Evolutionary conservation across 768 basidiomycete species (phyloP), one percentile per base, ranked within the genome.

Genomic region (Cystobasidium tubakii): DNA sequence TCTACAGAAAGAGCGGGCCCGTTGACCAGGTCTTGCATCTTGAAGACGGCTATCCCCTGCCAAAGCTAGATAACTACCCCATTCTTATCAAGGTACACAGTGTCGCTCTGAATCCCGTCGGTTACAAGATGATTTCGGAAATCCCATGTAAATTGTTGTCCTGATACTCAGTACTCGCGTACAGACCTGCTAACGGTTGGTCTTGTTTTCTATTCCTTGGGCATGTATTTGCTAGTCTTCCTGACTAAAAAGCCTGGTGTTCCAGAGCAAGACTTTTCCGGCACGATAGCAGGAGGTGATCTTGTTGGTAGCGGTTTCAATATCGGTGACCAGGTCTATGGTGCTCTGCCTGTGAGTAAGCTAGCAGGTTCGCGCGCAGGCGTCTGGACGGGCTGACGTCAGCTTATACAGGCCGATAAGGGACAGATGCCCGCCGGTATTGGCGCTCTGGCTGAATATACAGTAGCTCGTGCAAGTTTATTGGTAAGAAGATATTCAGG

Each of bases 251-350:
- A 86, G 29, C 88, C 88, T 0, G 81, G 84, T 34, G 81, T 86
- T 0, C 83, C 86, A 33, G 89, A 88, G 76, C 78, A 83, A 65
- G 90, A 91, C 77, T 80, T 90, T 33, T 81, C 88, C 0, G 90
- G 90, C 1, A 82, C 85, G 3, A 81, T 91, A 15, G 86, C 85
- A 19, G 84, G 77, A 0, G 74, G 73, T 0, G 60, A 86, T 72
- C 80, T 84, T 0, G 86, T 86, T 75, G 84, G 83, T 23, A 83
- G 86, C 0, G 82, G 82, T 6, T 87, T 88, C 77, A 80, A 82
- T 1, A 79, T 81, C 1, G 89, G 90, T 0, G 88, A 90, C 74
- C 82, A 85, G 53, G 86, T 91, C 1, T 87, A 86, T 77, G 90
- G 89, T 0, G 83, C 82, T 64, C 83, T 86, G 10, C 79, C 84